Evolutionary conservation across 805 yeast genomes (phyloP), one percentile per base, ranked within the genome.

Genomic region (Saccharomyces cerevisiae): DNA sequence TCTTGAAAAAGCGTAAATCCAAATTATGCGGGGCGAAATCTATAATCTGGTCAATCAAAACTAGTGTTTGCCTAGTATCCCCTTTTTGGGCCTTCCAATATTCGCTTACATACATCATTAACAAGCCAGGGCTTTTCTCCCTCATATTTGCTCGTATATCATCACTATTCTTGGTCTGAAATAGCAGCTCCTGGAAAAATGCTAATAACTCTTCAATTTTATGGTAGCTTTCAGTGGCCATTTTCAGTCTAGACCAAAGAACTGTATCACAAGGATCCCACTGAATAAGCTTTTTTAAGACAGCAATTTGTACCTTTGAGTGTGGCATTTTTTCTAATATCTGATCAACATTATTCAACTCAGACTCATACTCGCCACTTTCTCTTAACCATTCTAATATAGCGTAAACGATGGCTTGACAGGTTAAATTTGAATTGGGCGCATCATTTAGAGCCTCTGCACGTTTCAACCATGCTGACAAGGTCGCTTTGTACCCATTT

Each of bases 91-190:
- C 22, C 47, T 71, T 68, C 85, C 89, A 82, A 51, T 77, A 73
- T 60, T 86, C 91, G 59, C 85, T 84, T 0, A 96, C 86, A 63
- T 80, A 88, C 82, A 84, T 80, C 51, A 89, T 68, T 69, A 81
- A 77, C 47, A 89, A 74, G 11, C 78, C 63, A 41, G 79, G 81
- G 30, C 71, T 65, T 3, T 71, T 61, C 0, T 87, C 85, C 51
- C 84, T 75, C 0, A 74, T 62, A 13, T 6, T 17, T 36, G 43
- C 11, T 6, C 43, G 43, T 9, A 17, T 24, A 1, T 63, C 59
- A 14, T 41, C 17, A 2, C 49, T 43, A 6, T 52, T 46, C 1
- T 49, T 41, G 29, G 47, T 46, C 1, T 50, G 36, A 53, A 67
- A 68, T 0, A 84, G 74, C 0, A 91, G 82, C 56, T 71, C 68